phyloP scores from a whole-genome alignment of 78 protist species.

The Cavenderia fasciculata region DNA sequence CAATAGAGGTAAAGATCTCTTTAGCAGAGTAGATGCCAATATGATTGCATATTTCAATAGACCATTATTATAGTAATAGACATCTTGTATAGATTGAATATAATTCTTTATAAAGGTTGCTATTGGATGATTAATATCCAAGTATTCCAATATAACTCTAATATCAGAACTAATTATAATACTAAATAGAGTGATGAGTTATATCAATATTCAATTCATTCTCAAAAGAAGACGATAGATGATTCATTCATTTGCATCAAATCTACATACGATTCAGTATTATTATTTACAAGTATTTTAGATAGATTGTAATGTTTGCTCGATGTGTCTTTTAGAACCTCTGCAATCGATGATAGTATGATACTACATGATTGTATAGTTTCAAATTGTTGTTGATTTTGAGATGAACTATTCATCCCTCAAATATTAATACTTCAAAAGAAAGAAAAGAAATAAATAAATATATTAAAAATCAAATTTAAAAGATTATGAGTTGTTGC shows the following conservation, averaged over 20 bases:
- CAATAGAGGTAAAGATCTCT: constrained; percentile 2
- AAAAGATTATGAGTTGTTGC: too few species aligned
- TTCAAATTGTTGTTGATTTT: too few species aligned
- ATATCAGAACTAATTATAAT: constrained; percentile 43
- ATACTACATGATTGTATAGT: too few species aligned
- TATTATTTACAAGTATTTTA: constrained; percentile 17
- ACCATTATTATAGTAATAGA: constrained; percentile 20
- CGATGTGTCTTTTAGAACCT: too few species aligned
- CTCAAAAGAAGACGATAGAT: background rate
- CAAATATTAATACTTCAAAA: too few species aligned
- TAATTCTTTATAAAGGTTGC: constrained; percentile 16
- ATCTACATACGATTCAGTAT: constrained; percentile 14
- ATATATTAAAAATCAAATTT: too few species aligned
- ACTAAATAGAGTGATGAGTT: background rate
- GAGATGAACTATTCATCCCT: too few species aligned
- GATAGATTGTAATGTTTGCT: too few species aligned
- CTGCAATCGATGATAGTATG: too few species aligned
- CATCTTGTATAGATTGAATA: background rate
- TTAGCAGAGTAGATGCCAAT: background rate
- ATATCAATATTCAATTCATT: background rate
- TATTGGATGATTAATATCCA: constrained; percentile 28
- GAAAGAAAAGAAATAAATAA: too few species aligned
- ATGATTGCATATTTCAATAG: background rate
- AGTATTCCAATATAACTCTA: constrained; percentile 2
- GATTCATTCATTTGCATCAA: background rate